A percentile compares a stretch with the other conserved stretches of the same genome.
phyloP scores from a whole-genome alignment of 805 yeast genomes.

The Saccharomycopsis sp. region DNA sequence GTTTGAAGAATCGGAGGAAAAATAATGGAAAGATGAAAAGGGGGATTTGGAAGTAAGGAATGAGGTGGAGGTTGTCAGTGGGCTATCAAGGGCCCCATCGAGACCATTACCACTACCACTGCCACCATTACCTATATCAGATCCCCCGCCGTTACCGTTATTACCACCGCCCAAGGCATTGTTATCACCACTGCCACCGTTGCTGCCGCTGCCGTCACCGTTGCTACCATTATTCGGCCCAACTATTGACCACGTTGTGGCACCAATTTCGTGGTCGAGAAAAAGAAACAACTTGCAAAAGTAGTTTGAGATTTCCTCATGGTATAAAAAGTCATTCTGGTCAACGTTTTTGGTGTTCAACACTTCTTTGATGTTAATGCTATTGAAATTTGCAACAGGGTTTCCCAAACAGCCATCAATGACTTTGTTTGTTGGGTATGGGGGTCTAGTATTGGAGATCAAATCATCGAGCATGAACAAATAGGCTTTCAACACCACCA shows the following conservation, averaged over 20 bases:
- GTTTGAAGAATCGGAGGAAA: constrained; percentile 14
- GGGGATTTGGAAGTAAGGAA: constrained; percentile 14
- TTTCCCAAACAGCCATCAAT: constrained; percentile 20
- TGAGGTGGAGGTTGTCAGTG: constrained; percentile 9
- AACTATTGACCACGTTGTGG: constrained; percentile 28
- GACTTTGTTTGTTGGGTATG: constrained; percentile 57
- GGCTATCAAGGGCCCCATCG: constrained; percentile 1
- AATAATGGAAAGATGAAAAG: constrained; percentile 18
- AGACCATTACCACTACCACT: too few species aligned
- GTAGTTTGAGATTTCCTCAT: constrained; percentile 61
- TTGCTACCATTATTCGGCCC: constrained; percentile 3
- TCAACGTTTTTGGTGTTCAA: constrained; percentile 14
- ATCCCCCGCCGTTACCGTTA: too few species aligned
- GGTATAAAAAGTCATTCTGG: constrained; percentile 28
- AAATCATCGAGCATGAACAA: constrained; percentile 60
- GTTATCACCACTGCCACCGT: not conserved
- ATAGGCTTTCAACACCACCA: constrained; percentile 63
- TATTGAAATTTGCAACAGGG: constrained; percentile 11
- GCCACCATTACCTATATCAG: too few species aligned
- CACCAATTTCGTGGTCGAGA: constrained; percentile 53
- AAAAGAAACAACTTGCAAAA: constrained; percentile 47
- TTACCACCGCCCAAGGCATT: not conserved
- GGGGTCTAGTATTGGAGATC: constrained; percentile 49
- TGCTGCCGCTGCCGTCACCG: not conserved
- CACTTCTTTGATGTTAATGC: constrained; percentile 12